phyloP scores from a whole-genome alignment of 192 early-diverging fungal genomes.

The Phlyctochytrium arcticum region DNA sequence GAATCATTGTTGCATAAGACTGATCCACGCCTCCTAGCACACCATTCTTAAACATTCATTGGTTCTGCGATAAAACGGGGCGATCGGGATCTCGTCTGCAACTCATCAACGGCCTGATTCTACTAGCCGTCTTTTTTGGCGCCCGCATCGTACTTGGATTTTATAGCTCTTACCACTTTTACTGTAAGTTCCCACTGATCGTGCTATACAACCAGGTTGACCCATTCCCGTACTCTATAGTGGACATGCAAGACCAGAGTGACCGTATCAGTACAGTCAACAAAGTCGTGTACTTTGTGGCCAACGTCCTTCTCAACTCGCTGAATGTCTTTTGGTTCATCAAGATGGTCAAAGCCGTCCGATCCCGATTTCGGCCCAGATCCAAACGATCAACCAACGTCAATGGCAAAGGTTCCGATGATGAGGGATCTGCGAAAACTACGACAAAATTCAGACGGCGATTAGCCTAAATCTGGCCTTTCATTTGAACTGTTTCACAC shows the following conservation, averaged over 20 bases:
- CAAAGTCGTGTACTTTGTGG: constrained; percentile 46
- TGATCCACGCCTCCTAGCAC: constrained; percentile 41
- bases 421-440: too few species aligned
- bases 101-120: constrained; percentile 75
- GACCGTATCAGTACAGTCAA: constrained; percentile 25
- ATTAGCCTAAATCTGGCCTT: too few species aligned
- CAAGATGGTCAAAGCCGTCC: constrained; percentile 37
- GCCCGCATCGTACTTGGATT: constrained; percentile 80
- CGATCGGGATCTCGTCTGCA: constrained; percentile 75
- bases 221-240: constrained; percentile 23
- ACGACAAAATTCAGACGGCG: too few species aligned
- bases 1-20: background rate
- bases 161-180: constrained; percentile 63
- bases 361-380: constrained; percentile 20
- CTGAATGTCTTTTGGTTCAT: constrained; percentile 61
- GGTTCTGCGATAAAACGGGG: constrained; percentile 88
- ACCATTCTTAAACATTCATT: constrained; percentile 88
- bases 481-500: too few species aligned
- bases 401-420: too few species aligned
- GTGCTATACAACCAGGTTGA: background rate
- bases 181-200: constrained; percentile 32
- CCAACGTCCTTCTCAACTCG: constrained; percentile 57
- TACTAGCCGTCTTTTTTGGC: constrained; percentile 71
- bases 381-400: too few species aligned
- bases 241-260: background rate